Evolutionary conservation across 306 rosid species (phyloP).

Genomic region (Notholithocarpus densiflorus): DNA sequence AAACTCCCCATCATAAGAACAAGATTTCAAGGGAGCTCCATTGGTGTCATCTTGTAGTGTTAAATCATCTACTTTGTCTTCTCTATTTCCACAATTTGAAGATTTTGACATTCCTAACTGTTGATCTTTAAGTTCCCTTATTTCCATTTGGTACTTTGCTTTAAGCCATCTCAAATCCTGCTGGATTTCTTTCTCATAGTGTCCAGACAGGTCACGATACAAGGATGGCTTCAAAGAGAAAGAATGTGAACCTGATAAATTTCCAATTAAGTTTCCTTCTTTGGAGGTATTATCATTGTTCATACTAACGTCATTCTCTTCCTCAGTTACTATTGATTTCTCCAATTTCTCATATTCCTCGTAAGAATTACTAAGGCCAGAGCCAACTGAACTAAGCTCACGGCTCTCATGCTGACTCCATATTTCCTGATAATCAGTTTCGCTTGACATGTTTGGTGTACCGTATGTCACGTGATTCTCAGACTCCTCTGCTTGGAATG

Average conservation of each 20-base stretch:
- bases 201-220: constrained; percentile 30
- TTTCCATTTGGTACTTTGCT: constrained; percentile 68
- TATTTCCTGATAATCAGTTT: constrained; percentile 35
- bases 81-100: constrained; percentile 21
- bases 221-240: constrained; percentile 30
- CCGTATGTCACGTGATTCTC: constrained; percentile 36
- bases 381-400: constrained; percentile 66
- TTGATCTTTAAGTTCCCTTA: constrained; percentile 50
- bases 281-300: constrained; percentile 18
- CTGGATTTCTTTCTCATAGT: constrained; percentile 39
- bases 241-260: constrained; percentile 41
- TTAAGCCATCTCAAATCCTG: constrained; percentile 73
- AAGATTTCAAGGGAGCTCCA: constrained; percentile 25
- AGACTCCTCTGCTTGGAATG: constrained; percentile 52
- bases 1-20: constrained; percentile 17
- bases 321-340: constrained; percentile 25
- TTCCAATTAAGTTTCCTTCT: constrained; percentile 27
- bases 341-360: constrained; percentile 56
- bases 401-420: constrained; percentile 66
- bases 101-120: constrained; percentile 39
- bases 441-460: constrained; percentile 31
- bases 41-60: constrained; percentile 19
- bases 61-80: constrained; percentile 32
- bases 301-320: constrained; percentile 26
- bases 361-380: constrained; percentile 54